Evolutionary conservation across 768 basidiomycete species (phyloP).

Genomic region (Hysterangium stoloniferum): DNA sequence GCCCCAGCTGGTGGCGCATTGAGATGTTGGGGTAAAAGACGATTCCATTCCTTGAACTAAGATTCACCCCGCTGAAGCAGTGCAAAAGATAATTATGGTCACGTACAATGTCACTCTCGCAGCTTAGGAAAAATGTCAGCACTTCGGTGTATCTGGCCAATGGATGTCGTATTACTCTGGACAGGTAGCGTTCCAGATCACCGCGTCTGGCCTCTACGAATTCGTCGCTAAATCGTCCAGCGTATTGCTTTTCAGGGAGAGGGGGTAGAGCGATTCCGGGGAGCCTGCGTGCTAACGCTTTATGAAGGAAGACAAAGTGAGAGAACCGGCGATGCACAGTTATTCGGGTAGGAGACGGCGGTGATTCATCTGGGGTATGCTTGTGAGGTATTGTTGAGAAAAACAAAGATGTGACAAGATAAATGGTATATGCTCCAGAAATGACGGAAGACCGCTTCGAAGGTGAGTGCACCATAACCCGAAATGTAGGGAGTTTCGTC

Average conservation of each 20-base stretch:
- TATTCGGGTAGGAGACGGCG: slow-evolving; percentile 41
- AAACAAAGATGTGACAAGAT: slow-evolving; percentile 72
- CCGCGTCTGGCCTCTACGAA: slow-evolving; percentile 79
- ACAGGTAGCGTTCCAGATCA: slow-evolving; percentile 74
- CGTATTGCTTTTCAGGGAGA: slow-evolving; percentile 79
- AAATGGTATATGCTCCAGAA: slow-evolving; percentile 67
- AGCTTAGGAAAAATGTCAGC: slow-evolving; percentile 69
- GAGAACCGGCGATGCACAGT: slow-evolving; percentile 81
- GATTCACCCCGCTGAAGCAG: slow-evolving; percentile 4
- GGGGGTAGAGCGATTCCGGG: slow-evolving; percentile 76
- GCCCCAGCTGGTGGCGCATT: slow-evolving; percentile 61
- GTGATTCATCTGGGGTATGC: slow-evolving; percentile 16
- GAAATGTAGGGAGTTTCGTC: slow-evolving; percentile 63
- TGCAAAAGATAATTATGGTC: not conserved
- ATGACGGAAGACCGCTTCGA: slow-evolving; percentile 62
- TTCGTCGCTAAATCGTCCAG: slow-evolving; percentile 69
- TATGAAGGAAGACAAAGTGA: slow-evolving; percentile 73
- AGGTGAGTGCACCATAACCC: slow-evolving; percentile 71
- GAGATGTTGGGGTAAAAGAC: slow-evolving; percentile 51
- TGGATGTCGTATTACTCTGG: slow-evolving; percentile 63
- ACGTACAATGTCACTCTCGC: slow-evolving; percentile 68
- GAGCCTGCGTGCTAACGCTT: slow-evolving; percentile 56
- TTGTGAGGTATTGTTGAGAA: no score
- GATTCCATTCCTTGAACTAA: slow-evolving; percentile 58
- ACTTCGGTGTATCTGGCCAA: slow-evolving; percentile 73